Base-by-base conservation (phyloP, 23 red algal species). In the Rhodosorus marinus region DNA sequence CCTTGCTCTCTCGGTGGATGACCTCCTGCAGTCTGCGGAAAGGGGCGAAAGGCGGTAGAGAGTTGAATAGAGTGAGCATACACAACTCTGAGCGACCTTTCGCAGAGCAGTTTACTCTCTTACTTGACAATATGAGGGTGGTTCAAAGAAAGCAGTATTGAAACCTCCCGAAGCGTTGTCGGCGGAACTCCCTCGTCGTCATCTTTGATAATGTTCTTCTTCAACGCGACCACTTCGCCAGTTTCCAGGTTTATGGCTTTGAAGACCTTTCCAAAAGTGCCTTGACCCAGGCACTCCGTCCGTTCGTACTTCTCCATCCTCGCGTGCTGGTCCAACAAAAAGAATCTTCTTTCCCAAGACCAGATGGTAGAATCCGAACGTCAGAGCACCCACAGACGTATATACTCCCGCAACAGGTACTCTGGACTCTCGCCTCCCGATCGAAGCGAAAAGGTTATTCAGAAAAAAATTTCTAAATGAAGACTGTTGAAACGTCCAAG, bases 251-350 rank as follows among this genome's bases (percentile, higher is more conserved):
- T 59, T 36, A 72, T 55, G 54, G 87, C 87, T 58, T 94, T 94
- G 76, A 80, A 94, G 29, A 94, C 87, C 51, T 82, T 94, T 29
- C 87, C 87, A 41, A 83, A 94, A 24, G 87, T 94, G 7, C 87
- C 87, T 59, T 94, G 63, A 0, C 87, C 87, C 3, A 94, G 80
- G 28, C 83, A 59, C 67, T 83, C 87, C 8, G 70, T 75, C 20
- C 66, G 60, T 25, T 69, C 64, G 65, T 82, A 94, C 60, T 72
- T 73, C 30, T 94, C 87, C 87, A 94, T 94, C 34, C 43, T 43
- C 38, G 17, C 38, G n/a, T n/a, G n/a, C n/a, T n/a, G n/a, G n/a
- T n/a, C n/a, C n/a, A n/a, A n/a, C n/a, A n/a, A n/a, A n/a, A n/a
- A n/a, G n/a, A n/a, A n/a, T n/a, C n/a, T n/a, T n/a, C n/a, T n/a